phyloP scores from a whole-genome alignment of 495 filamentous ascomycete genomes.

The Talaromyces liani region DNA sequence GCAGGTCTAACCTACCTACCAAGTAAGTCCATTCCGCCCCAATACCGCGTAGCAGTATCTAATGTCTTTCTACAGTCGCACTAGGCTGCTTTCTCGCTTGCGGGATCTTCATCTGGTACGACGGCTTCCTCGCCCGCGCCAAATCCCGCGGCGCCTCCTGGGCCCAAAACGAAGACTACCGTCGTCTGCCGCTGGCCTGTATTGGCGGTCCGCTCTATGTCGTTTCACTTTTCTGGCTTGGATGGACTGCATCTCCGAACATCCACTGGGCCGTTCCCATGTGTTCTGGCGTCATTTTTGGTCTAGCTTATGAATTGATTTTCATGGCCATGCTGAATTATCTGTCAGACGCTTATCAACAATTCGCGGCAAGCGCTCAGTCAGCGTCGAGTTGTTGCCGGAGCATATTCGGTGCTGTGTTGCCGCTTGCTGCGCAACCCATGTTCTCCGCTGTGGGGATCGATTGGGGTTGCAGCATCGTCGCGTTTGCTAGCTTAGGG shows the following conservation, averaged over 20 bases:
- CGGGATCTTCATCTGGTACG: slow-evolving; percentile 31
- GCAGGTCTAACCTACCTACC: slow-evolving; percentile 28
- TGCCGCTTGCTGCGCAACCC: slow-evolving; percentile 32
- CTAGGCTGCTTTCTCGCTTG: slow-evolving; percentile 25
- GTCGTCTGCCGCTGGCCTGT: slow-evolving; percentile 34
- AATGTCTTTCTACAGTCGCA: slow-evolving; percentile 17
- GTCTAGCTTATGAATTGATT: slow-evolving; percentile 32
- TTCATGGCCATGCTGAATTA: slow-evolving; percentile 44
- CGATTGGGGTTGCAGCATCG: slow-evolving; percentile 33
- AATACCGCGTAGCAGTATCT: not conserved
- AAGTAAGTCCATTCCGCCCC: slow-evolving; percentile 16
- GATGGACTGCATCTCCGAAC: slow-evolving; percentile 28
- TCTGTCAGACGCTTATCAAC: slow-evolving; percentile 38
- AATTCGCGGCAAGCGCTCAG: slow-evolving; percentile 33
- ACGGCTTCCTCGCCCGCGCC: slow-evolving; percentile 25
- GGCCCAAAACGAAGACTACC: slow-evolving; percentile 32
- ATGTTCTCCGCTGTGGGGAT: slow-evolving; percentile 35
- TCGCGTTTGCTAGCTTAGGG: slow-evolving; percentile 31
- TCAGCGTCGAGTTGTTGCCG: slow-evolving; percentile 32
- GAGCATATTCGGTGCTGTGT: slow-evolving; percentile 32
- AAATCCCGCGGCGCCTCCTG: slow-evolving; percentile 28
- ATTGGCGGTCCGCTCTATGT: slow-evolving; percentile 32
- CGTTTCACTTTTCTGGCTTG: slow-evolving; percentile 32
- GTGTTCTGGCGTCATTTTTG: slow-evolving; percentile 30
- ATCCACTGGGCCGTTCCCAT: slow-evolving; percentile 35